phyloP scores from a whole-genome alignment of 495 filamentous ascomycete genomes.

The Tuber brumale region DNA sequence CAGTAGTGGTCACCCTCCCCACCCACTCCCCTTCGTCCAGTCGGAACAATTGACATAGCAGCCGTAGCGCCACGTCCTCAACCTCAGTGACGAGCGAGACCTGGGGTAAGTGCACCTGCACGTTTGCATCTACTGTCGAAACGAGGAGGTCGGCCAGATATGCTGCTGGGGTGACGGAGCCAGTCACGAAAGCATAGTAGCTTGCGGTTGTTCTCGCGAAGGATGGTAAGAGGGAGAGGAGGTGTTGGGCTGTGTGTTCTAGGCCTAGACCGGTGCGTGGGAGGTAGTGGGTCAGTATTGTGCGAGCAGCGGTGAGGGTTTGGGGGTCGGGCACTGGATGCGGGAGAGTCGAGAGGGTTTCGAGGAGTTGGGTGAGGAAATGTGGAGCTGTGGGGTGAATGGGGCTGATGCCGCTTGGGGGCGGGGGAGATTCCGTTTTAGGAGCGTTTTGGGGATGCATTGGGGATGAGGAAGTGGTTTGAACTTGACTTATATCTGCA shows the following conservation, averaged over 20 bases:
- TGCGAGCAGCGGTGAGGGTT: slow-evolving; percentile 12
- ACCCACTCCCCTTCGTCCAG: slow-evolving; percentile 51
- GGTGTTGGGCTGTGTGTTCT: slow-evolving; percentile 7
- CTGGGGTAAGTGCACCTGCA: slow-evolving; percentile 71
- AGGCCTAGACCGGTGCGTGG: slow-evolving; percentile 11
- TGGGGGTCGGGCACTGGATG: neutral
- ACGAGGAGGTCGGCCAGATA: slow-evolving; percentile 77
- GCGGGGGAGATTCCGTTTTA: neutral
- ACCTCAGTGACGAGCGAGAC: slow-evolving; percentile 69
- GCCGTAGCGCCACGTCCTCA: slow-evolving; percentile 61
- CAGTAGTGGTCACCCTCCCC: slow-evolving; percentile 76
- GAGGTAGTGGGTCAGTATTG: slow-evolving; percentile 14
- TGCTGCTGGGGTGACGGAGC: slow-evolving; percentile 72
- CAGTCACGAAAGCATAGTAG: slow-evolving; percentile 88
- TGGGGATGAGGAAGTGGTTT: neutral
- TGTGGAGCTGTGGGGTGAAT: neutral
- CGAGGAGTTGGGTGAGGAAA: slow-evolving; percentile 14
- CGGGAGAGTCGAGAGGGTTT: slow-evolving; percentile 12
- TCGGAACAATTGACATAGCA: slow-evolving; percentile 62
- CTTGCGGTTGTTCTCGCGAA: slow-evolving; percentile 32
- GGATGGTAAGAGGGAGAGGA: slow-evolving; percentile 28
- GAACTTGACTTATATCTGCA: neutral
- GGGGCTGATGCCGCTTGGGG: neutral
- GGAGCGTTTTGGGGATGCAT: neutral
- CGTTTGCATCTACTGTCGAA: slow-evolving; percentile 71